Percentiles rank a stretch among this genome's conserved stretches.
These are phyloP conservation scores for Pilaira anomala DNA, from an alignment of 192 early-diverging fungal genomes.

Conservation along the genomic window DNA sequence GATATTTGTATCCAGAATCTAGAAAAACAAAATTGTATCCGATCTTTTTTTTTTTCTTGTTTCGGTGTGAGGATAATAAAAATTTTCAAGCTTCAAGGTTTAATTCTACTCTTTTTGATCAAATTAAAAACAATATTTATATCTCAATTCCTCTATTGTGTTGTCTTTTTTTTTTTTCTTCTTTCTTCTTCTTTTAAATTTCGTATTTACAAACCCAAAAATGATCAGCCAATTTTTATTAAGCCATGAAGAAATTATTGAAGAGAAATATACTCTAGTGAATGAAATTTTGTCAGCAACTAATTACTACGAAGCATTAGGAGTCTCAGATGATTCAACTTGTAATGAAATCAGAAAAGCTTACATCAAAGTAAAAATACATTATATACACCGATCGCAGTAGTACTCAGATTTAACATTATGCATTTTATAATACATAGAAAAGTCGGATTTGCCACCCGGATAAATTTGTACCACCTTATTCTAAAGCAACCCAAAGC, in stretches of 20 bases:
- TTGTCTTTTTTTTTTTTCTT: too few relatives aligned
- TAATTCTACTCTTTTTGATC: too few relatives aligned
- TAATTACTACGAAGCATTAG: conserved; percentile 48
- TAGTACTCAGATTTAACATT: not conserved
- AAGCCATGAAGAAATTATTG: not conserved
- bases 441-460: conserved; percentile 55
- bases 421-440: conserved; percentile 24
- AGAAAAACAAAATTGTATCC: too few relatives aligned
- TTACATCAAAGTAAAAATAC: conserved; percentile 38
- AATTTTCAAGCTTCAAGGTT: too few relatives aligned
- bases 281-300: conserved; percentile 48
- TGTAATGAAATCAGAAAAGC: conserved; percentile 49
- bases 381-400: not conserved
- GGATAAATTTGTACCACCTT: conserved; percentile 54
- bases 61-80: too few relatives aligned
- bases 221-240: too few relatives aligned
- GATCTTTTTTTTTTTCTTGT: too few relatives aligned
- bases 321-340: conserved; percentile 38
- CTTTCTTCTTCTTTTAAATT: too few relatives aligned
- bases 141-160: too few relatives aligned
- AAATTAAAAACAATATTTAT: too few relatives aligned
- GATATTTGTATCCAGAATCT: too few relatives aligned
- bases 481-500: conserved; percentile 53
- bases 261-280: conserved; percentile 39
- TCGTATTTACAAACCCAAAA: too few relatives aligned